A percentile compares a stretch with the other conserved stretches of the same genome.
These are phyloP conservation scores for Fusarium floridanum DNA, from an alignment of 2,329 filamentous ascomycete species.

Conservation along the genomic window DNA sequence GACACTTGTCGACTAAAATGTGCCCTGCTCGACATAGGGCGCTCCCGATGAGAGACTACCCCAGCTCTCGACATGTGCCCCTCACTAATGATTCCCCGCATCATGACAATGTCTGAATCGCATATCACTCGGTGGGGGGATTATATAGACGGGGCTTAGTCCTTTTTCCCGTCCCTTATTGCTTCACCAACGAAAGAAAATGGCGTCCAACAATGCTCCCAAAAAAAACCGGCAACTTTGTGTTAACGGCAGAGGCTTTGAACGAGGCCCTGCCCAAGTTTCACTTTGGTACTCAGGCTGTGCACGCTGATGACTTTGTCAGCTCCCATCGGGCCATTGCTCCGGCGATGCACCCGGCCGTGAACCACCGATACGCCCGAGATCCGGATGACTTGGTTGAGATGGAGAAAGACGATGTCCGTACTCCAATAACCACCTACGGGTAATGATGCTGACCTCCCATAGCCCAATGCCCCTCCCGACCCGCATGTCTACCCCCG, in stretches of 20 bases:
- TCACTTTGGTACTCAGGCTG: neutral
- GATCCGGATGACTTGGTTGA: neutral
- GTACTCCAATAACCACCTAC: neutral
- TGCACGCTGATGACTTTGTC: neutral
- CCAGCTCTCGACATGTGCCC: neutral
- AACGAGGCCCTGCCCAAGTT: neutral
- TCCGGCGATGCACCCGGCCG: neutral
- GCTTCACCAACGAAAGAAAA: neutral
- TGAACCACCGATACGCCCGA: neutral
- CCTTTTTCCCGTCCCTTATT: neutral
- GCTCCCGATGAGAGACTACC: neutral
- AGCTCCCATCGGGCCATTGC: neutral
- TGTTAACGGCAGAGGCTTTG: neutral
- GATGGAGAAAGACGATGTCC: neutral
- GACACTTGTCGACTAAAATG: too few relatives aligned
- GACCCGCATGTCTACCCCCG: neutral
- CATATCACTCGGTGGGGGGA: neutral
- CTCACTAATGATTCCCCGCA: neutral
- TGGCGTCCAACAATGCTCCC: neutral
- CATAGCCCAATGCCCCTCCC: neutral
- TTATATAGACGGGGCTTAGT: neutral
- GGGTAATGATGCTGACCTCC: neutral
- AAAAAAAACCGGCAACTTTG: neutral
- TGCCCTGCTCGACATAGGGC: neutral
- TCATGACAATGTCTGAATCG: neutral